Conservation (phyloP, 2,329 filamentous ascomycete genomes). For the Epichloe sp. region DNA sequence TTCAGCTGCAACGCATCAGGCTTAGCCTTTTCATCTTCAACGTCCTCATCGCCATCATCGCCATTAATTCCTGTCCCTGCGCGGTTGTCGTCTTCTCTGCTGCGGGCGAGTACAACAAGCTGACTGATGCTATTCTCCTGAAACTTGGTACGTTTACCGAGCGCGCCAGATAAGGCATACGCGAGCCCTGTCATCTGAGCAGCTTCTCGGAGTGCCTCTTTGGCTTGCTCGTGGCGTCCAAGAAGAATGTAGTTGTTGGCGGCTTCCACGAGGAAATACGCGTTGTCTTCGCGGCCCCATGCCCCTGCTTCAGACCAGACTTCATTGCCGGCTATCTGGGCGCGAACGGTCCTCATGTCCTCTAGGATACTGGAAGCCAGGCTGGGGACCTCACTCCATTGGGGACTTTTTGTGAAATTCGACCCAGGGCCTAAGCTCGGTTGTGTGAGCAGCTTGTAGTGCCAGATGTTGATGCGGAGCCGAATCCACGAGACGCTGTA, state of each 20-base stretch:
- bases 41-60: slow-evolving; percentile 7
- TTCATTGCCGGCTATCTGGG: slow-evolving; percentile 22
- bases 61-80: slow-evolving; percentile 5
- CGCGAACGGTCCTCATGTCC: slow-evolving; percentile 28
- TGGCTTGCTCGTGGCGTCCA: slow-evolving; percentile 64
- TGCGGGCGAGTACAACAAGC: slow-evolving; percentile 80
- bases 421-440: slow-evolving; percentile 40
- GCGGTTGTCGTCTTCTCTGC: slow-evolving; percentile 30
- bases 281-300: slow-evolving; percentile 37
- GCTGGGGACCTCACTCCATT: slow-evolving; percentile 46
- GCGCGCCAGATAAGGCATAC: slow-evolving; percentile 71
- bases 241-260: slow-evolving; percentile 76
- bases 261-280: slow-evolving; percentile 67
- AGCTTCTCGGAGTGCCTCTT: slow-evolving; percentile 56
- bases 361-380: slow-evolving; percentile 38
- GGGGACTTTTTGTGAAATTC: slow-evolving; percentile 40
- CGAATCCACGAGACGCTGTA: slow-evolving; percentile 44
- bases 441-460: slow-evolving; percentile 47
- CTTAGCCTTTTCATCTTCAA: slow-evolving; percentile 16
- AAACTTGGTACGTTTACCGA: slow-evolving; percentile 75
- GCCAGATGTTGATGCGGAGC: slow-evolving; percentile 60
- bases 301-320: slow-evolving; percentile 22
- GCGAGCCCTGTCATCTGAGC: slow-evolving; percentile 54
- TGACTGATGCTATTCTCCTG: slow-evolving; percentile 75
- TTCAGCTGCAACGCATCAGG: slow-evolving; percentile 69